Evolutionary conservation across 306 rosid species (phyloP).

Genomic region (Rosa lucieae): DNA sequence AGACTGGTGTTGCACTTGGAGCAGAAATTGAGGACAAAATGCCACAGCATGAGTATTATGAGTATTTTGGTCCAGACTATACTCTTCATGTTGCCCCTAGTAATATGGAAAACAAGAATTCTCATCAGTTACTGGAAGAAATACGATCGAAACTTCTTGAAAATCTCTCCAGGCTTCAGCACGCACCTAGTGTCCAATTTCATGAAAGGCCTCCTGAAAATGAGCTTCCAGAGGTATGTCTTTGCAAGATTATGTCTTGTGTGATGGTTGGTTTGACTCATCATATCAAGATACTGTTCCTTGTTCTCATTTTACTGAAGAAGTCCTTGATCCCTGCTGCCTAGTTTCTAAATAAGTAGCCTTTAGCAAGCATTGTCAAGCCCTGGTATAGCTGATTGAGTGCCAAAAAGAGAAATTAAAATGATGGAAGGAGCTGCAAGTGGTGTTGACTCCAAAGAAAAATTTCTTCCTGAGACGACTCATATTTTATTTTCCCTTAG

Average conservation of each 20-base stretch:
- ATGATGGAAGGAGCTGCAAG: not conserved
- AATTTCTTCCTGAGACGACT: not conserved
- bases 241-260: not conserved
- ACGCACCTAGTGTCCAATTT: slow-evolving; percentile 86
- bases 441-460: not conserved
- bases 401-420: not conserved
- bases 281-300: not conserved
- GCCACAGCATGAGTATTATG: slow-evolving; percentile 90
- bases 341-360: not conserved
- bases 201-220: slow-evolving; percentile 83
- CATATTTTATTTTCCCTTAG: not conserved
- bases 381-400: not conserved
- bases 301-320: not conserved
- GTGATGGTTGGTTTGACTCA: not conserved
- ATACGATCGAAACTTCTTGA: slow-evolving; percentile 76
- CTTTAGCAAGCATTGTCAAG: not conserved
- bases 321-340: not conserved
- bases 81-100: slow-evolving; percentile 95
- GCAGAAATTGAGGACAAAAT: slow-evolving; percentile 87
- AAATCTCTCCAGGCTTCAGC: slow-evolving; percentile 75
- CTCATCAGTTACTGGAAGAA: slow-evolving; percentile 65
- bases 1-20: slow-evolving; percentile 97
- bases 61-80: slow-evolving; percentile 92
- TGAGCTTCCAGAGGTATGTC: slow-evolving; percentile 72
- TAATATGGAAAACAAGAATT: slow-evolving; percentile 91